Conservation (phyloP, 2,329 filamentous ascomycete genomes). For the Colletotrichum sp. region DNA sequence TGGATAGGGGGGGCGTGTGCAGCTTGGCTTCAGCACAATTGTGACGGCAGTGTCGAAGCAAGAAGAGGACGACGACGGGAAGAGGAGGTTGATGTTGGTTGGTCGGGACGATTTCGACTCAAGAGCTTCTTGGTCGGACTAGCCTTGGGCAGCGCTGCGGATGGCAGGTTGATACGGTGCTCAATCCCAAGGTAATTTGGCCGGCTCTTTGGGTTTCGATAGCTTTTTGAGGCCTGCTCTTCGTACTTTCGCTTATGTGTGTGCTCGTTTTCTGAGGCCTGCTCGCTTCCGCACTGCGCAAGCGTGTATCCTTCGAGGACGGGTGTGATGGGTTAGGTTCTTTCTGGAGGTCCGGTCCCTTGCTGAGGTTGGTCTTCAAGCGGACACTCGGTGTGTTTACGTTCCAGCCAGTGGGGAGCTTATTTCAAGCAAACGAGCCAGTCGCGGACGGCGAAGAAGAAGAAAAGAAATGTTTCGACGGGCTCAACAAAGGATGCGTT, state of each 20-base stretch:
- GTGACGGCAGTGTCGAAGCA: neutral
- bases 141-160: conserved; percentile 1
- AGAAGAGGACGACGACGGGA: neutral
- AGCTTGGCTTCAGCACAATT: neutral
- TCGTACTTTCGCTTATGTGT: neutral
- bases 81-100: neutral
- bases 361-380: neutral
- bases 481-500: neutral
- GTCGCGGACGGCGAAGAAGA: neutral
- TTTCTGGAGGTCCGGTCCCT: neutral
- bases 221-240: conserved; percentile 15
- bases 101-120: conserved; percentile 1
- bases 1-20: neutral
- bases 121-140: neutral
- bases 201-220: neutral
- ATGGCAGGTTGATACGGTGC: neutral
- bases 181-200: neutral
- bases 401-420: conserved; percentile 5
- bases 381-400: neutral
- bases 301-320: neutral
- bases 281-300: neutral
- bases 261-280: neutral
- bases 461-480: neutral
- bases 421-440: neutral
- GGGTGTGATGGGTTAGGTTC: neutral